Base-by-base conservation (phyloP, 140 eudicot species). In the Bidens hawaiensis region DNA sequence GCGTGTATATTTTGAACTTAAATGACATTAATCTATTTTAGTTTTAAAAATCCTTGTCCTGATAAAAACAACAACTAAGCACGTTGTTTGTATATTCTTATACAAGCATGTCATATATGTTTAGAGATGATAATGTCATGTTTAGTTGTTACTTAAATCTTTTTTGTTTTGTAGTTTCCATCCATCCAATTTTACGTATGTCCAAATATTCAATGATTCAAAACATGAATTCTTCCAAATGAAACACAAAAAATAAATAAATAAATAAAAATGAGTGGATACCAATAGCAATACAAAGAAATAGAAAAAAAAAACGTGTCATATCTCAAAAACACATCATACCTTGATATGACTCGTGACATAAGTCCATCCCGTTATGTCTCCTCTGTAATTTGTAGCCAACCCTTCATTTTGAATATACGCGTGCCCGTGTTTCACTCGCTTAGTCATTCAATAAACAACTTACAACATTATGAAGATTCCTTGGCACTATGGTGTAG, bases 281-380 rank as follows among this genome's bases (percentile, higher is more conserved):
- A n/a, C 3, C 21, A 49, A 65, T 14, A 10, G 6, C 15, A 30
- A 63, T n/a, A 11, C 15, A 14, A 4, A 63, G 34, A 23, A 34
- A 50, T 24, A 46, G 9, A 1, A 0, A 7, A 1, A 0, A 7
- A 28, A 27, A 28, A 4, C 3, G 12, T 55, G 13, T 2, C 4
- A 22, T 12, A 34, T 43, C 33, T 5, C 7, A 38, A 13, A 23
- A 14, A 60, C 19, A 3, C 14, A 21, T 49, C 55, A 58, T 58
- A 41, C 41, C 59, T 7, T 59, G 36, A 61, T 41, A 49, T 65
- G 34, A 49, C 71, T 18, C 16, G 34, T 38, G 68, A 62, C 55
- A 43, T n/a, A 27, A 42, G 36, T 45, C n/a, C 54, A 33, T 52
- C 36, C 62, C 42, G 43, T 36, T n/a, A 8, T n/a, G 28, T 45